Conservation (phyloP, 2,329 filamentous ascomycete genomes). For the Apiospora aurea region DNA sequence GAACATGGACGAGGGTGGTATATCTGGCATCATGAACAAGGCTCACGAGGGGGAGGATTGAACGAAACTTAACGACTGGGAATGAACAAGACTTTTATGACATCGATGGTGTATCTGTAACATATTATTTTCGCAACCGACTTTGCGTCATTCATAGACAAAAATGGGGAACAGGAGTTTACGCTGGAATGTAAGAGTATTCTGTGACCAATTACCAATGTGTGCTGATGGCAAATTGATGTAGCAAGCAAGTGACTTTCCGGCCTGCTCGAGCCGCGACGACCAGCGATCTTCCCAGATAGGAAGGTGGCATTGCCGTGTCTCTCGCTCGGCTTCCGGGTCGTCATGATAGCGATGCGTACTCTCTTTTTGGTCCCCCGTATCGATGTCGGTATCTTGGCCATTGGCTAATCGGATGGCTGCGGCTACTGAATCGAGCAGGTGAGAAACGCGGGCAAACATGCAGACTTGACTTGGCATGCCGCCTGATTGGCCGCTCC, state of each 20-base stretch:
- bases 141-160: slow-evolving; percentile 7
- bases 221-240: not conserved
- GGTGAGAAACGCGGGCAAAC: slow-evolving; percentile 13
- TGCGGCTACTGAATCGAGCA: slow-evolving; percentile 5
- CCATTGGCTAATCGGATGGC: slow-evolving; percentile 2
- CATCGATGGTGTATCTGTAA: slow-evolving; percentile 28
- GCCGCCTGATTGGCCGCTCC: slow-evolving; percentile 1
- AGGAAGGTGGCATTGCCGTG: slow-evolving; percentile 10
- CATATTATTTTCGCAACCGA: slow-evolving; percentile 17
- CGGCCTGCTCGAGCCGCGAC: not conserved
- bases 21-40: slow-evolving; percentile 7
- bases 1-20: slow-evolving; percentile 1
- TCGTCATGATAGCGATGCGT: not conserved
- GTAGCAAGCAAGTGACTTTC: not conserved
- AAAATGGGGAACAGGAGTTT: not conserved
- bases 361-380: not conserved
- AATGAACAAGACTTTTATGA: slow-evolving; percentile 28
- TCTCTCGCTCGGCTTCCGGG: not conserved
- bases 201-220: not conserved
- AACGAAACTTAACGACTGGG: slow-evolving; percentile 29
- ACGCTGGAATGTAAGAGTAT: not conserved
- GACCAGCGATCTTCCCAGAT: not conserved
- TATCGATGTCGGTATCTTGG: not conserved
- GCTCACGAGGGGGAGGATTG: slow-evolving; percentile 26
- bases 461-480: not conserved